These are phyloP conservation scores for Parsonsia alboflavescens DNA, from an alignment of 257 asterid genomes.

Conservation along the genomic window DNA sequence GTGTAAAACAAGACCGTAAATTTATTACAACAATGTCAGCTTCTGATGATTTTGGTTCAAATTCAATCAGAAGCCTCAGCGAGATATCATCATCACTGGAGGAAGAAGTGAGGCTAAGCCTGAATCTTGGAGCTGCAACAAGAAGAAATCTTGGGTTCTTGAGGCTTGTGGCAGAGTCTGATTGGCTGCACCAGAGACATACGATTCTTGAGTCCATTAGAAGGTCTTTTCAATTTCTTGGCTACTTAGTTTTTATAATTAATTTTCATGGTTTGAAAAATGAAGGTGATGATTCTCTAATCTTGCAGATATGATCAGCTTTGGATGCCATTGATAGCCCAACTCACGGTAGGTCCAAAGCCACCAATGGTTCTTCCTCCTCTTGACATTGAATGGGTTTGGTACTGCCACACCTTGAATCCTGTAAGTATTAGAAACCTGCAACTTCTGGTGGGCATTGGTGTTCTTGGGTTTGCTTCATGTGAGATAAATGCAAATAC, in stretches of 20 bases:
- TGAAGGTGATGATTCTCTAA: neutral
- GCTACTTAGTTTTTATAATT: neutral
- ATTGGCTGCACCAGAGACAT: constrained; percentile 51
- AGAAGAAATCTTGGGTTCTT: constrained; percentile 58
- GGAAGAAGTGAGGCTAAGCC: constrained; percentile 39
- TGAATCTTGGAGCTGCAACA: constrained; percentile 87
- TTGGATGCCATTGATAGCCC: constrained; percentile 92
- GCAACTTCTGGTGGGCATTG: neutral
- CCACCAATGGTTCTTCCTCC: constrained; percentile 92
- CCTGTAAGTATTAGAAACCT: constrained; percentile 35
- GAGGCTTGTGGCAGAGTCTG: constrained; percentile 56
- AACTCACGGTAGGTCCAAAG: constrained; percentile 43
- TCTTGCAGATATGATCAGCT: constrained; percentile 66
- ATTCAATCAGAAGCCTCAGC: constrained; percentile 45
- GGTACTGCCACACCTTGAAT: constrained; percentile 85
- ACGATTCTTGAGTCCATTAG: constrained; percentile 64
- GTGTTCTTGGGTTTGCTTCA: neutral
- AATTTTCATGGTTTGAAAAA: neutral
- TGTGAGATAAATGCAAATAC: neutral
- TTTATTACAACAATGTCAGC: constrained; percentile 42
- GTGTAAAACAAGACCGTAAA: neutral
- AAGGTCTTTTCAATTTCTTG: constrained; percentile 36
- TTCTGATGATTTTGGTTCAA: constrained; percentile 33
- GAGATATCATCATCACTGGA: constrained; percentile 40
- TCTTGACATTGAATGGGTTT: constrained; percentile 90